Evolutionary conservation across 148 eudicot genomes (phyloP), one percentile per base, ranked within the genome.

Genomic region (Selenicereus undatus): DNA sequence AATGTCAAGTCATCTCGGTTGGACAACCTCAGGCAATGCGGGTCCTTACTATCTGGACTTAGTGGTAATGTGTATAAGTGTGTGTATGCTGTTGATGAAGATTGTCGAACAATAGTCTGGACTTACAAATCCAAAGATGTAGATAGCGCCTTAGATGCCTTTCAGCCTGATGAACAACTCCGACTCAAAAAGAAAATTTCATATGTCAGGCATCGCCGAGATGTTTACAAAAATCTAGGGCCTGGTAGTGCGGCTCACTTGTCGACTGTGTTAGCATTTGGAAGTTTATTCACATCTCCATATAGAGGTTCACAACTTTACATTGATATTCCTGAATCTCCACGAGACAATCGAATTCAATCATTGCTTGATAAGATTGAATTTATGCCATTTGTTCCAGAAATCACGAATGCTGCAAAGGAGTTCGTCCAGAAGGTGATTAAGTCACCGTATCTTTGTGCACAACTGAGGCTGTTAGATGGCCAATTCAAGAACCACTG

Each of bases 141-240:
- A 71, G 94, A 92, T 89, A 97, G 93, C 54, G 22, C 69, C 35
- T 69, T 90, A 75, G 99, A 95, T 85, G 87, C 88, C 56, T 95
- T 92, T 83, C 99, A 95, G 86, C 93, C 98, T 50, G 97, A 95
- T 86, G 94, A 93, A 75, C 91, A 92, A 79, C 96, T 95, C 77
- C 88, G 84, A 81, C 71, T 78, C 81, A 93, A 89, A 87, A 95
- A 87, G 97, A 95, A 90, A 81, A 86, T 95, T 50, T 85, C 97
- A 30, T 95, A 84, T 74, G 83, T 87, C 43, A 91, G 98, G 85
- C 88, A 78, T 78, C 89, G 97, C 71, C 87, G 45, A 80, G 93
- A 95, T 83, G 92, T 95, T 73, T 87, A 80, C 78, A 90, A 86
- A 64, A 76, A 86, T 76, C 92, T 95, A 32, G 98, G 97, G 76